phyloP scores from a whole-genome alignment of 176 grass and related monocot species.

The Aegilops longissima region DNA sequence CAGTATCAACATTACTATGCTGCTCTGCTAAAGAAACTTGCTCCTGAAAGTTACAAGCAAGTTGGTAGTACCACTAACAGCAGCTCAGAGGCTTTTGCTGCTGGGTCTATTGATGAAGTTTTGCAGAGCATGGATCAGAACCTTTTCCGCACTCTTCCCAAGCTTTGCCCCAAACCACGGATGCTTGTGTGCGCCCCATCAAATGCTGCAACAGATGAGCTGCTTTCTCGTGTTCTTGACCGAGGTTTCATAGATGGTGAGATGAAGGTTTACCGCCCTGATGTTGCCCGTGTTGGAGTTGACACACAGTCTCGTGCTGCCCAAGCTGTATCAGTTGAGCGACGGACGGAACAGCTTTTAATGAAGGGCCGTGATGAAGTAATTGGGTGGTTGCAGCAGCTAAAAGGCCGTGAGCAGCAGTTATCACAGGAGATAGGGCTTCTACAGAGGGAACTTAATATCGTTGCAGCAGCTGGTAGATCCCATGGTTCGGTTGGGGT shows the following conservation, averaged over 20 bases:
- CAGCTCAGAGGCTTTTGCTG: conserved; percentile 49
- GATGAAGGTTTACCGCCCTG: conserved; percentile 98
- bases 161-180: conserved; percentile 96
- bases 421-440: conserved; percentile 70
- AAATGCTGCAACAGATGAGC: conserved; percentile 96
- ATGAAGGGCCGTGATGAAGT: conserved; percentile 88
- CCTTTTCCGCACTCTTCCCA: conserved; percentile 86
- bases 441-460: conserved; percentile 77
- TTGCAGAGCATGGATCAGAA: conserved; percentile 99
- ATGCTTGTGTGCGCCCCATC: conserved; percentile 99
- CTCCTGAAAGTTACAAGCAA: conserved; percentile 99
- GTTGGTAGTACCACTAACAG: conserved; percentile 45
- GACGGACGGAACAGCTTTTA: conserved; percentile 95
- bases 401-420: conserved; percentile 79
- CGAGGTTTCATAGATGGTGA: conserved; percentile 99
- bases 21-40: conserved; percentile 94
- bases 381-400: conserved; percentile 85
- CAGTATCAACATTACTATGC: conserved; percentile 99
- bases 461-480: conserved; percentile 72
- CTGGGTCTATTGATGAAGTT: conserved; percentile 97
- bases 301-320: conserved; percentile 96
- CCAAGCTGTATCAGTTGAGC: conserved; percentile 97
- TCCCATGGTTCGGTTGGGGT: conserved; percentile 97
- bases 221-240: conserved; percentile 94
- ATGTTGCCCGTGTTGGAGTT: conserved; percentile 99